These are phyloP conservation scores for Rhizopus microsporus DNA, from an alignment of 371 early-diverging fungal species.

Conservation along the genomic window DNA sequence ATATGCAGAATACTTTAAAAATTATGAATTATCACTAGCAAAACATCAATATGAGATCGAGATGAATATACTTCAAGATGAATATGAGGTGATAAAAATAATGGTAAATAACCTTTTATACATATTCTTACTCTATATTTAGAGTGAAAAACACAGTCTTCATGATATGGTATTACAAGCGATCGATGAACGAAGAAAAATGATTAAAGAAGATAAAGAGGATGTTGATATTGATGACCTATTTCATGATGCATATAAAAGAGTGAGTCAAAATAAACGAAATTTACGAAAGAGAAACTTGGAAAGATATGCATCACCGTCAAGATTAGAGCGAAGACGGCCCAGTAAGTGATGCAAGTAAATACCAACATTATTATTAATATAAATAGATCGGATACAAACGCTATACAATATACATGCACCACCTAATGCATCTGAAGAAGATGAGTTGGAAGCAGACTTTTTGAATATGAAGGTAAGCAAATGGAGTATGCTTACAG, in stretches of 20 bases:
- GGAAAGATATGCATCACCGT: conserved; percentile 23
- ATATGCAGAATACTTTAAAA: conserved; percentile 23
- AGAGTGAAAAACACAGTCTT: conserved; percentile 26
- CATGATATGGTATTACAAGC: conserved; percentile 23
- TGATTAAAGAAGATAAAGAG: conserved; percentile 56
- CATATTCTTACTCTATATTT: background rate
- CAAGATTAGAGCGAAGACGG: conserved; percentile 25
- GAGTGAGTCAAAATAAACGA: conserved; percentile 10
- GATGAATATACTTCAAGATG: conserved; percentile 18
- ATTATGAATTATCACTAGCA: conserved; percentile 24
- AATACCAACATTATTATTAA: background rate
- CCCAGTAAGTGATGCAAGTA: conserved; percentile 5
- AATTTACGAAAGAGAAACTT: conserved; percentile 18
- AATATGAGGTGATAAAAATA: conserved; percentile 22
- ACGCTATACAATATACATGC: conserved; percentile 31
- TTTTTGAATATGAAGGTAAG: conserved; percentile 29
- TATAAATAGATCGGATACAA: conserved; percentile 16
- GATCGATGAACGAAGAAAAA: conserved; percentile 25
- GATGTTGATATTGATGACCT: conserved; percentile 67
- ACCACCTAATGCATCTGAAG: conserved; percentile 16
- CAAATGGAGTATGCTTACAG: background rate
- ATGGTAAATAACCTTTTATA: background rate
- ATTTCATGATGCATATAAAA: conserved; percentile 50
- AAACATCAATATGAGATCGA: conserved; percentile 28
- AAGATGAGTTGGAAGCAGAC: conserved; percentile 30